Percentiles rank a stretch among this genome's conserved stretches.
Evolutionary conservation across 2,329 filamentous ascomycete genomes (phyloP).

Genomic region (Fusarium dimerum): DNA sequence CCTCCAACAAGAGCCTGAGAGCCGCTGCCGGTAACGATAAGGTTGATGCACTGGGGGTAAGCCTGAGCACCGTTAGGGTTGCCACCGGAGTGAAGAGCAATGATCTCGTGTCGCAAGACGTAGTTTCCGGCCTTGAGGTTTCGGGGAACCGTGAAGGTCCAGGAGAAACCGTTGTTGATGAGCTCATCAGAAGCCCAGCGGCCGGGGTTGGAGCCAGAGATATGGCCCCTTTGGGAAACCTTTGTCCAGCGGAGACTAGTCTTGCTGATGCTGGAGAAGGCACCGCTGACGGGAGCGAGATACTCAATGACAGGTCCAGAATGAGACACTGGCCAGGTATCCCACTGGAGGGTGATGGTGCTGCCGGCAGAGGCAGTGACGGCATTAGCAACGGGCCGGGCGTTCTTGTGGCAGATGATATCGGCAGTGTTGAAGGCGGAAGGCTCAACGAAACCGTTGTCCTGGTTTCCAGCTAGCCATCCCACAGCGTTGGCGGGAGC

Average conservation of each 20-base stretch:
- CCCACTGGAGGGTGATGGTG: conserved; percentile 62
- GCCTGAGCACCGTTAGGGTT: conserved; percentile 44
- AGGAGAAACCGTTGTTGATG: conserved; percentile 47
- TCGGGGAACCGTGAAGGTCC: conserved; percentile 48
- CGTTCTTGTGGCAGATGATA: conserved; percentile 50
- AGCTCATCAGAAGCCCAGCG: conserved; percentile 58
- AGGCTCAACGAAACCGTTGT: conserved; percentile 50
- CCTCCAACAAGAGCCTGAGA: conserved; percentile 26
- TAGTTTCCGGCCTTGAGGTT: conserved; percentile 53
- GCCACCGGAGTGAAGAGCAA: conserved; percentile 53
- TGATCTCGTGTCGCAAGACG: conserved; percentile 57
- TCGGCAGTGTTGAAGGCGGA: conserved; percentile 39
- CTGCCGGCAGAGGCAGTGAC: conserved; percentile 58
- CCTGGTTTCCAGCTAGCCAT: conserved; percentile 37
- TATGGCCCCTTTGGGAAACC: conserved; percentile 55
- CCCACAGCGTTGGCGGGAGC: conserved; percentile 35
- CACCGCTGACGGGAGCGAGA: conserved; percentile 52
- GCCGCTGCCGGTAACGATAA: conserved; percentile 46
- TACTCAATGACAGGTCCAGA: conserved; percentile 63
- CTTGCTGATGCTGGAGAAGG: conserved; percentile 55
- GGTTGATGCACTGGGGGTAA: conserved; percentile 55
- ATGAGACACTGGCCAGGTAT: conserved; percentile 64
- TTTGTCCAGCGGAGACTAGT: conserved; percentile 58
- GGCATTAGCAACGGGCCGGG: conserved; percentile 40
- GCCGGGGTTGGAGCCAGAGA: conserved; percentile 45